Percentiles rank a stretch among this genome's conserved stretches.
phyloP scores from a whole-genome alignment of 2,329 filamentous ascomycete genomes.

The Fusarium setosum region DNA sequence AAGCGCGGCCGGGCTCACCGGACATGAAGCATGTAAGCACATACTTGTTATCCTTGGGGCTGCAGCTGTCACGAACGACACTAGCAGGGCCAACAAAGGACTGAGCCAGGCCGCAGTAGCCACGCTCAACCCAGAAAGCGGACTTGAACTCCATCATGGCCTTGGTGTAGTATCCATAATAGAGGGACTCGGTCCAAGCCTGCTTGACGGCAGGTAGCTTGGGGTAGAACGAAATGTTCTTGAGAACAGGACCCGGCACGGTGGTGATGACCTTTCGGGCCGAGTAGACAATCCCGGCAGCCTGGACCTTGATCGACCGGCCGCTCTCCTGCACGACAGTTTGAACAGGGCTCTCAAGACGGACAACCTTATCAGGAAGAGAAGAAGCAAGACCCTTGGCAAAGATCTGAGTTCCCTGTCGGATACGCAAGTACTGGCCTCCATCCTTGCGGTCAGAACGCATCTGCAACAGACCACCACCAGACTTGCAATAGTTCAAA shows the following conservation, averaged over 20 bases:
- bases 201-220: constrained; percentile 55
- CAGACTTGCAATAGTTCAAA: constrained; percentile 65
- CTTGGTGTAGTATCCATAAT: constrained; percentile 63
- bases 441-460: constrained; percentile 63
- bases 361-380: constrained; percentile 44
- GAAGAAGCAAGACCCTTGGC: constrained; percentile 49
- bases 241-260: constrained; percentile 58
- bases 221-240: constrained; percentile 60
- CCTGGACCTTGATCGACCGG: constrained; percentile 36
- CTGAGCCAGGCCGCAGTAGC: constrained; percentile 58
- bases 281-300: constrained; percentile 43
- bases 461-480: constrained; percentile 63
- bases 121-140: constrained; percentile 52
- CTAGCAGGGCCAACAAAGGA: constrained; percentile 58
- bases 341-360: constrained; percentile 46
- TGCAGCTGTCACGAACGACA: constrained; percentile 57
- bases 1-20: constrained; percentile 48
- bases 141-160: constrained; percentile 56
- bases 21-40: constrained; percentile 55
- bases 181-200: constrained; percentile 46
- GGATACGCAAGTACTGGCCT: constrained; percentile 63
- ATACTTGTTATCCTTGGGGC: constrained; percentile 42
- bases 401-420: constrained; percentile 58
- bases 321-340: constrained; percentile 42
- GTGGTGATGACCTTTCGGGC: constrained; percentile 61